Conservation (phyloP, 352 stramenopile species). For the Pythium aquatile region DNA sequence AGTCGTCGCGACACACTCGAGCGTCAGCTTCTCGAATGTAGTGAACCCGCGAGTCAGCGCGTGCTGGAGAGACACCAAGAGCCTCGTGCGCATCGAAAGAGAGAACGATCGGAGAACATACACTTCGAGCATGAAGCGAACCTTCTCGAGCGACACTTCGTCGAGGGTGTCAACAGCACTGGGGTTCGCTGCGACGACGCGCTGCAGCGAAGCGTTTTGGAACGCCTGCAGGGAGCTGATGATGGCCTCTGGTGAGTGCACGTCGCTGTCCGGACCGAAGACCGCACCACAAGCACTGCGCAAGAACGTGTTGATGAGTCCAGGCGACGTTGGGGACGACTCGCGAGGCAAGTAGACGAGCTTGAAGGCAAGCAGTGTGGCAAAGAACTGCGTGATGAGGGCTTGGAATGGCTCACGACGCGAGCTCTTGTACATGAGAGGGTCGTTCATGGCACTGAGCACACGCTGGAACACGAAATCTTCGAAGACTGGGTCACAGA, state of each 20-base stretch:
- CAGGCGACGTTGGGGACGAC: slow-evolving; percentile 5
- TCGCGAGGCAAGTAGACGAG: slow-evolving; percentile 6
- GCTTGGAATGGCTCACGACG: slow-evolving; percentile 26
- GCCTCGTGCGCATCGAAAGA: slow-evolving; percentile 52
- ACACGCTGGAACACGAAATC: slow-evolving; percentile 55
- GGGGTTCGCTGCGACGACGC: background rate
- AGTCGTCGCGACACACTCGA: slow-evolving; percentile 44
- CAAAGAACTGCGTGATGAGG: slow-evolving; percentile 27
- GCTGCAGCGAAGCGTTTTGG: slow-evolving; percentile 28
- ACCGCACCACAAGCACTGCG: slow-evolving; percentile 36
- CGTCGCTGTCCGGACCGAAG: slow-evolving; percentile 43
- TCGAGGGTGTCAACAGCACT: slow-evolving; percentile 25
- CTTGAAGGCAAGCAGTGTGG: slow-evolving; percentile 19
- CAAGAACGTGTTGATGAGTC: slow-evolving; percentile 33
- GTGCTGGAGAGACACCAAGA: slow-evolving; percentile 45
- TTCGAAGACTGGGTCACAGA: slow-evolving; percentile 41
- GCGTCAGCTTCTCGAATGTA: slow-evolving; percentile 26
- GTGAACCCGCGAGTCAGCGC: slow-evolving; percentile 64
- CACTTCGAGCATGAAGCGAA: slow-evolving; percentile 72
- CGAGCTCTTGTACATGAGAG: slow-evolving; percentile 70
- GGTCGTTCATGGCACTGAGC: slow-evolving; percentile 61
- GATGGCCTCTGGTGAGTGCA: slow-evolving; percentile 72
- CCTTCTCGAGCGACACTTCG: slow-evolving; percentile 36
- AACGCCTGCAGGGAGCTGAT: slow-evolving; percentile 68
- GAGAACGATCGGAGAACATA: slow-evolving; percentile 78